Conservation (phyloP, 306 rosid species). For the Inga laurina region DNA sequence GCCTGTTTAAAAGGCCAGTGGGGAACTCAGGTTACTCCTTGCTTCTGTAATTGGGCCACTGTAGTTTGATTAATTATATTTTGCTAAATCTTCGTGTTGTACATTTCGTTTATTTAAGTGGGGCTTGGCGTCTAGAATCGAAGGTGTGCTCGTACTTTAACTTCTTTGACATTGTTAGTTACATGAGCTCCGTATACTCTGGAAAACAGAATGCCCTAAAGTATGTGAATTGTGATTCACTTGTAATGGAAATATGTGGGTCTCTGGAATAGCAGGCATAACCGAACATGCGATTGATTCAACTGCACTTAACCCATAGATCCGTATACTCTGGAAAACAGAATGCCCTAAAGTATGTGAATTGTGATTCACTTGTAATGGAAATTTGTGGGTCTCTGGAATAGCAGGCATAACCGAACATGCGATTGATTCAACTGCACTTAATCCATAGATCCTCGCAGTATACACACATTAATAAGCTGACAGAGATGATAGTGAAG, state of each 20-base stretch:
- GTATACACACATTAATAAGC: neutral
- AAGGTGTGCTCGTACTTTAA: neutral
- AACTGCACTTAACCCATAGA: no score
- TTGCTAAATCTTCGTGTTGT: neutral
- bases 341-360: neutral
- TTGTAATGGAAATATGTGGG: neutral
- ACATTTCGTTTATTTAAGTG: neutral
- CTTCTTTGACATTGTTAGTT: neutral
- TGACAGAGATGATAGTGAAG: no score
- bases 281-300: neutral
- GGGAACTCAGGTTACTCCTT: conserved; percentile 83
- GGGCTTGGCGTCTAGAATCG: neutral
- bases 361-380: neutral
- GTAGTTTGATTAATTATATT: neutral
- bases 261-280: neutral
- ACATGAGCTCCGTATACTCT: neutral
- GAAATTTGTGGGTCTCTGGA: neutral
- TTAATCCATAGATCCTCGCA: neutral
- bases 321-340: neutral
- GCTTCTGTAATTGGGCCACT: neutral
- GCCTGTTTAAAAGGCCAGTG: conserved; percentile 91
- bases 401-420: neutral
- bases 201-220: neutral
- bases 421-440: neutral
- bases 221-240: neutral